Evolutionary conservation across 2,329 filamentous ascomycete genomes (phyloP).

Genomic region (Pyricularia sp.): DNA sequence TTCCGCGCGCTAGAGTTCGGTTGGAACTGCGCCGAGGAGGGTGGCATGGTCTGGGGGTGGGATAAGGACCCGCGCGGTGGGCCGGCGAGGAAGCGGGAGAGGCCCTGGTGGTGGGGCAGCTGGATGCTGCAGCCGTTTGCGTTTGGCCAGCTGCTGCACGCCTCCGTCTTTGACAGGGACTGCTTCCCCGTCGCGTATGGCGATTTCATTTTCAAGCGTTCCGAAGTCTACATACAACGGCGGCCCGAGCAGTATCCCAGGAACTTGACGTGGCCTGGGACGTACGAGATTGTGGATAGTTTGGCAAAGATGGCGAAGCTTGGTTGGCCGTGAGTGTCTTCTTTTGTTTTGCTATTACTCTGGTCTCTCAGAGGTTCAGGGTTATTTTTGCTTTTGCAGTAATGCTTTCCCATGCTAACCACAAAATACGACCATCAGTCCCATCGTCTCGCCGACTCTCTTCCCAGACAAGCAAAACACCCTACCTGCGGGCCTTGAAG

Average conservation of each 20-base stretch:
- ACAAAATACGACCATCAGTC: slow-evolving; percentile 28
- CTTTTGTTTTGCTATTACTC: too few species aligned
- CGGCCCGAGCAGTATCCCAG: slow-evolving; percentile 61
- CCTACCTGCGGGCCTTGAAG: slow-evolving; percentile 55
- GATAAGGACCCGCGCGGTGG: slow-evolving; percentile 38
- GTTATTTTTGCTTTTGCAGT: not conserved
- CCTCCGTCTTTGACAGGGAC: slow-evolving; percentile 68
- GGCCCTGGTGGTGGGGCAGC: slow-evolving; percentile 77
- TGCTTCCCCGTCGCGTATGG: slow-evolving; percentile 50
- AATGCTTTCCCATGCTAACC: slow-evolving; percentile 11
- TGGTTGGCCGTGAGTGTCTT: slow-evolving; percentile 64
- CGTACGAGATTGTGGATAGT: slow-evolving; percentile 69
- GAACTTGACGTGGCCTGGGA: slow-evolving; percentile 62
- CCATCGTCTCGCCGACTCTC: slow-evolving; percentile 76
- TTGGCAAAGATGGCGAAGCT: slow-evolving; percentile 72
- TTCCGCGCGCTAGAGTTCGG: slow-evolving; percentile 77
- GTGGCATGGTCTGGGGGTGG: slow-evolving; percentile 56
- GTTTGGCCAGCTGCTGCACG: slow-evolving; percentile 67
- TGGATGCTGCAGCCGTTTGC: slow-evolving; percentile 73
- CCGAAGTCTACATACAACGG: slow-evolving; percentile 68
- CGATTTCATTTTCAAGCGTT: slow-evolving; percentile 57
- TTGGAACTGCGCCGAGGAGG: slow-evolving; percentile 75
- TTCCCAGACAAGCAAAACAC: slow-evolving; percentile 60
- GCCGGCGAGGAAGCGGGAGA: slow-evolving; percentile 35
- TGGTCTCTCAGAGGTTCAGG: not conserved